phyloP scores from a whole-genome alignment of 257 asterid species.

The Pogostemon cablin region DNA sequence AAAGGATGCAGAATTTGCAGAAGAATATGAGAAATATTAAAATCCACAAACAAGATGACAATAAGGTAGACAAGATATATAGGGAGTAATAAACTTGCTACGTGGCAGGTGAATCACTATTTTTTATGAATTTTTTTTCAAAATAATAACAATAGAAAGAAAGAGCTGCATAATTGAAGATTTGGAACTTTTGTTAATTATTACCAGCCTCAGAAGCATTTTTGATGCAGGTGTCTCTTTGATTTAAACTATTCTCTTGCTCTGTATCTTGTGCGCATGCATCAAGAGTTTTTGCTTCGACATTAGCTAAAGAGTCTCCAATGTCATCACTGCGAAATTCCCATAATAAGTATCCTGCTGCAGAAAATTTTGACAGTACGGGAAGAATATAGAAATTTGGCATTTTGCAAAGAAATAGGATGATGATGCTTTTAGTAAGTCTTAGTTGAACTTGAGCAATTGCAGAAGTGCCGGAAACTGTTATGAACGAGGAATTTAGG shows the following conservation, averaged over 20 bases:
- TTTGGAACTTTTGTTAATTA: too few species aligned
- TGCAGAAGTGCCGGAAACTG: neutral
- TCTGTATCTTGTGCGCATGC: constrained; percentile 34
- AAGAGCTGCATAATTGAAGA: too few species aligned
- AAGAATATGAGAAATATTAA: too few species aligned
- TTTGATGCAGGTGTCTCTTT: constrained; percentile 38
- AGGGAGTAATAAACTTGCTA: too few species aligned
- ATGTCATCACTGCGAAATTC: constrained; percentile 40
- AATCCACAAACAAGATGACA: too few species aligned
- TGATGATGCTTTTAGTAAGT: neutral
- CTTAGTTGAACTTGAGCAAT: constrained; percentile 13
- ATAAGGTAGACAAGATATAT: too few species aligned
- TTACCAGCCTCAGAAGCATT: constrained; percentile 44
- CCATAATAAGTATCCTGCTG: constrained; percentile 29
- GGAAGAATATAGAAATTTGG: constrained; percentile 4
- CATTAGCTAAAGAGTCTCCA: constrained; percentile 38
- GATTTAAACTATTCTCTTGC: constrained; percentile 40
- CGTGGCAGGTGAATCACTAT: too few species aligned
- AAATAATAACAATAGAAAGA: too few species aligned
- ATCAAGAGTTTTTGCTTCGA: constrained; percentile 39
- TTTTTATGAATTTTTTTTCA: too few species aligned
- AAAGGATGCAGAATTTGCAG: constrained; percentile 23
- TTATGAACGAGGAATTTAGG: neutral
- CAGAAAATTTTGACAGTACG: neutral
- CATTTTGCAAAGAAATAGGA: constrained; percentile 1